Percentiles rank a stretch among this genome's conserved stretches.
phyloP scores from a whole-genome alignment of 148 eudicot species.

The Amaranthus cruentus region DNA sequence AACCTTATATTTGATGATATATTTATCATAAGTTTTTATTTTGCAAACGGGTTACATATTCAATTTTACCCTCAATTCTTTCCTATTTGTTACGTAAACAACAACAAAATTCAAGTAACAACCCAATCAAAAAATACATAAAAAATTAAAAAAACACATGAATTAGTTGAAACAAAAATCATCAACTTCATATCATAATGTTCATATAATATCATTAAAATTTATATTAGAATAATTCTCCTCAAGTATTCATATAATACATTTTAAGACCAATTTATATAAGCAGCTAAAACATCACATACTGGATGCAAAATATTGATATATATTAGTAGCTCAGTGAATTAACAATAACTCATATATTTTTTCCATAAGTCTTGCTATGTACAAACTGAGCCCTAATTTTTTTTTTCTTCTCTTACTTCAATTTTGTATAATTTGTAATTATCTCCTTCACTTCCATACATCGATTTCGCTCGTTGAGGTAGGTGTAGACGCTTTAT shows the following conservation, averaged over 20 bases:
- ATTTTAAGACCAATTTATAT: background rate
- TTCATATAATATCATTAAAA: conserved; percentile 7
- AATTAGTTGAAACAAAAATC: background rate
- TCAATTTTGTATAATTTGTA: background rate
- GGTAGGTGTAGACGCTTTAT: conserved; percentile 26
- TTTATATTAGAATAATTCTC: background rate
- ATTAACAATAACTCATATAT: background rate
- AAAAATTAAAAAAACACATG: no score
- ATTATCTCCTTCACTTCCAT: conserved; percentile 12
- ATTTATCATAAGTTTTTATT: no score
- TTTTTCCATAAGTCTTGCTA: conserved; percentile 13
- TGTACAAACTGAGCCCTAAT: conserved; percentile 24
- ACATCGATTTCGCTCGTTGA: conserved; percentile 29
- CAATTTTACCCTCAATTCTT: no score
- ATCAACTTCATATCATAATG: background rate
- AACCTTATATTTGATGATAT: no score
- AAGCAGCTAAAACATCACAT: background rate
- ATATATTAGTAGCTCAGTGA: conserved; percentile 10
- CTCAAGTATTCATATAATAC: background rate
- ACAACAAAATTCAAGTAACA: no score
- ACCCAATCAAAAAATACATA: no score
- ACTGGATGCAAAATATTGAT: conserved; percentile 1
- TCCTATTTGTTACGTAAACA: no score
- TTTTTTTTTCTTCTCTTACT: background rate
- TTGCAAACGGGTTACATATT: no score